These are phyloP conservation scores for Kazachstania psychrophila DNA, from an alignment of 805 yeast species.

Conservation along the genomic window DNA sequence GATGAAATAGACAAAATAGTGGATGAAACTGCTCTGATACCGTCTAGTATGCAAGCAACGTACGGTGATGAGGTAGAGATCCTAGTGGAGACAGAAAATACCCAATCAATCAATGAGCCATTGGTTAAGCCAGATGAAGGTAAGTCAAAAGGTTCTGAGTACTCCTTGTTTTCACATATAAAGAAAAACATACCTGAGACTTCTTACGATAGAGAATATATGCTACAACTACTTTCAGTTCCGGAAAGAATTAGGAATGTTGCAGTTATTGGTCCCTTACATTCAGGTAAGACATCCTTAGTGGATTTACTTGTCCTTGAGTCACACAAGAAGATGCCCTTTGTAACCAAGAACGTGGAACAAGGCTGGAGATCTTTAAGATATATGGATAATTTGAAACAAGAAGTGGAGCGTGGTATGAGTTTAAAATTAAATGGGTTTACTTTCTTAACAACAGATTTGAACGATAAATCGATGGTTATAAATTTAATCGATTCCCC, in stretches of 20 bases:
- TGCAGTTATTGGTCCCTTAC: constrained; percentile 69
- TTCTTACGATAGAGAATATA: constrained; percentile 52
- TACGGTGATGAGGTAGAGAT: constrained; percentile 61
- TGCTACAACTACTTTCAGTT: constrained; percentile 38
- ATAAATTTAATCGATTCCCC: constrained; percentile 77
- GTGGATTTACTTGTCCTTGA: constrained; percentile 58
- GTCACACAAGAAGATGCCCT: constrained; percentile 43
- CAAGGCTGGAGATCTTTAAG: constrained; percentile 40
- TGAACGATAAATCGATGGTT: constrained; percentile 45
- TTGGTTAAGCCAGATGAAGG: constrained; percentile 46
- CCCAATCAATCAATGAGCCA: constrained; percentile 50
- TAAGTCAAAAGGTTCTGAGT: constrained; percentile 27
- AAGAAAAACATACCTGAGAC: constrained; percentile 43
- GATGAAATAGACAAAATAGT: not conserved
- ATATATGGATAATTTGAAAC: constrained; percentile 61
- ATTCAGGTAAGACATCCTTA: constrained; percentile 80
- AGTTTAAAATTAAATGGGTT: constrained; percentile 57
- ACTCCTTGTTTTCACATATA: constrained; percentile 13
- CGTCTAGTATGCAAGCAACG: constrained; percentile 33
- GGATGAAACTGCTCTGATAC: constrained; percentile 2
- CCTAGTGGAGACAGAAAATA: constrained; percentile 44
- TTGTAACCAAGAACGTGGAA: constrained; percentile 23
- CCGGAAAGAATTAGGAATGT: constrained; percentile 67
- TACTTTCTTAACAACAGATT: constrained; percentile 47
- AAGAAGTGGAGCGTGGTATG: constrained; percentile 65